These are phyloP conservation scores for Thalassiosira livingstoniorum DNA, from an alignment of 352 stramenopile species.

Conservation along the genomic window DNA sequence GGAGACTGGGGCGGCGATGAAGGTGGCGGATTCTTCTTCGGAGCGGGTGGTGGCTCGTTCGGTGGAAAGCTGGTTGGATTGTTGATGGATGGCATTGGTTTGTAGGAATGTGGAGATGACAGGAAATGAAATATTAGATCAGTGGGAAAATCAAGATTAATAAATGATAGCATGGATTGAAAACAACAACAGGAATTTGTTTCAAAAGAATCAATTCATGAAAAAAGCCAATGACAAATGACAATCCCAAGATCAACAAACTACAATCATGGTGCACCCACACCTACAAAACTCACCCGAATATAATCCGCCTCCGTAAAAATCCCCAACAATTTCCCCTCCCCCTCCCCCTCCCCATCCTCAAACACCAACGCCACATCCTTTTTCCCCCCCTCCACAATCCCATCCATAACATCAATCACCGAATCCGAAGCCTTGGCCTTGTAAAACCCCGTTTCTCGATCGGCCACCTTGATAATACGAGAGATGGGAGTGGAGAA, in stretches of 20 bases:
- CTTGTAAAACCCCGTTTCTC: constrained; percentile 60
- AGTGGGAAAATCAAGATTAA: no score
- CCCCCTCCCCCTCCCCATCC: constrained; percentile 39
- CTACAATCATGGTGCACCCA: no score
- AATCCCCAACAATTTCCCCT: constrained; percentile 69
- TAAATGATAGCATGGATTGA: no score
- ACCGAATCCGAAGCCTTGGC: constrained; percentile 66
- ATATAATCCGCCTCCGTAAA: constrained; percentile 86
- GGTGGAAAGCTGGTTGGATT: constrained; percentile 64
- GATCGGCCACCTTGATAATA: constrained; percentile 55
- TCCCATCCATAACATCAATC: constrained; percentile 78
- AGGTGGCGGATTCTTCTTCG: constrained; percentile 75
- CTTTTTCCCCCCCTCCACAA: constrained; percentile 38
- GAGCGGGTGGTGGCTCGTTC: constrained; percentile 53
- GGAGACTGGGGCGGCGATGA: constrained; percentile 72
- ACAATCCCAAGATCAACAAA: no score
- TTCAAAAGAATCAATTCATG: no score
- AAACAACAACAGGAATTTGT: neutral
- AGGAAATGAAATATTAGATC: no score
- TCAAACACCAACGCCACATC: constrained; percentile 78
- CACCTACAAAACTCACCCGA: constrained; percentile 7
- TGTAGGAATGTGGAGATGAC: no score
- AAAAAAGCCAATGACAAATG: no score
- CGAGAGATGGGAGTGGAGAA: constrained; percentile 69
- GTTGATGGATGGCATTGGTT: neutral